phyloP scores from a whole-genome alignment of 345 rosid genomes.

The Euclidium syriacum region DNA sequence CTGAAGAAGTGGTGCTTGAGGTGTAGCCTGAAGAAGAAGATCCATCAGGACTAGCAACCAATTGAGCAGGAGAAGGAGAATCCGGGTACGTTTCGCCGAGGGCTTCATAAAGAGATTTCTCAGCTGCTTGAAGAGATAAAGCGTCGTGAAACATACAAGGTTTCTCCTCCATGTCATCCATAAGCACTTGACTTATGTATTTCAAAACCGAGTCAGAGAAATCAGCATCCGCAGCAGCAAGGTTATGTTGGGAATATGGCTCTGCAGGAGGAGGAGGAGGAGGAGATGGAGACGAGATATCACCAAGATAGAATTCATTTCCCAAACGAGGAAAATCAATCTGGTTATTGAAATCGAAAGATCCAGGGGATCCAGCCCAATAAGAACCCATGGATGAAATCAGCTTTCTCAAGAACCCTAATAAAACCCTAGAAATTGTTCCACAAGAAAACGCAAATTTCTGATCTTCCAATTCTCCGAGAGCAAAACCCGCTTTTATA shows the following conservation, averaged over 20 bases:
- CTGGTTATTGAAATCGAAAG: constrained; percentile 24
- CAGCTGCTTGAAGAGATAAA: constrained; percentile 69
- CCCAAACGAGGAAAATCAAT: constrained; percentile 15
- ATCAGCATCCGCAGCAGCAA: constrained; percentile 37
- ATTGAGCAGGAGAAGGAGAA: constrained; percentile 34
- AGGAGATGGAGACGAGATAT: constrained; percentile 20
- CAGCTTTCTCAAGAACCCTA: constrained; percentile 11
- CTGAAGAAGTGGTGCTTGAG: constrained; percentile 30
- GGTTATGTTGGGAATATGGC: constrained; percentile 23
- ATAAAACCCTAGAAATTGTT: constrained; percentile 15
- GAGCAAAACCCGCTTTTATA: background rate
- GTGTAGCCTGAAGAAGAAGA: constrained; percentile 33
- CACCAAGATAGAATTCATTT: constrained; percentile 30
- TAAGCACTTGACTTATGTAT: constrained; percentile 65
- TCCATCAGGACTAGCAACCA: constrained; percentile 30
- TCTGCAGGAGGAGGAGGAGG: constrained; percentile 24
- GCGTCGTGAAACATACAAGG: constrained; percentile 56
- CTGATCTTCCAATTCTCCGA: background rate
- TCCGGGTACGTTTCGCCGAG: constrained; percentile 53
- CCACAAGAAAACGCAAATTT: constrained; percentile 17
- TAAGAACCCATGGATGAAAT: constrained; percentile 29
- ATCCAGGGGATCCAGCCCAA: constrained; percentile 19
- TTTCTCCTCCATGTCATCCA: constrained; percentile 64
- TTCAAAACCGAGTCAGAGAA: constrained; percentile 51
- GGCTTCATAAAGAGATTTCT: constrained; percentile 63